Base-by-base conservation (phyloP, 805 yeast species). In the Millerozyma miso region DNA sequence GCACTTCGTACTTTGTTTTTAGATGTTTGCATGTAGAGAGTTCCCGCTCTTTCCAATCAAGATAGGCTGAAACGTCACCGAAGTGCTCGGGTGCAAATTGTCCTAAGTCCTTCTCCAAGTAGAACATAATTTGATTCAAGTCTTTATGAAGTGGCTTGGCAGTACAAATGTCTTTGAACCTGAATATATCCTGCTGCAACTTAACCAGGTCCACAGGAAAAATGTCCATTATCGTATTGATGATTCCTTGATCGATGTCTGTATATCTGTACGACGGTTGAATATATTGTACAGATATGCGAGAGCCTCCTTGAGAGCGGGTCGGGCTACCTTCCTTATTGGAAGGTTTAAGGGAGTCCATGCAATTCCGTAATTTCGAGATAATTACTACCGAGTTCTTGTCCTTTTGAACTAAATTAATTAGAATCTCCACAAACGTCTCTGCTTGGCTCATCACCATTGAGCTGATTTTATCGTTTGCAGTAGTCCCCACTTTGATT, bases 101-200 rank as follows among this genome's bases (percentile, higher is more conserved):
- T 74, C 66, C 76, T 58, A 60, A 52, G 44, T 67, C 70, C 43
- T 67, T 67, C n/a, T 54, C 59, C 31, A 66, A 42, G 40, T 63
- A 66, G 43, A 67, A 65, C 38, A 54, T 37, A 23, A 59, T 50
- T 49, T 67, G 65, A 34, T 60, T 50, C 6, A 67, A 39, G 48
- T 71, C 76, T 39, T 60, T 66, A 42, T 66, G 63, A 8, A 67
- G 45, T 4, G 71, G 51, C 38, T 69, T 59, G 36, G 71, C 76
- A 8, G 66, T 66, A 1, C 78, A 64, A 2, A 54, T 19, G 15
- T 63, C 68, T 46, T 73, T 76, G 35, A 67, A 55, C 20, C 61
- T 60, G 34, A 67, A 58, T 1, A 83, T 59, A 52, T 81, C 87
- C 33, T 69, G 73, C 52, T 83, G 88, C 8, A 85, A 44, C 40